A percentile compares a stretch with the other conserved stretches of the same genome.
Conservation (phyloP, 2,329 filamentous ascomycete species). For the Rhinocladiella similis region DNA sequence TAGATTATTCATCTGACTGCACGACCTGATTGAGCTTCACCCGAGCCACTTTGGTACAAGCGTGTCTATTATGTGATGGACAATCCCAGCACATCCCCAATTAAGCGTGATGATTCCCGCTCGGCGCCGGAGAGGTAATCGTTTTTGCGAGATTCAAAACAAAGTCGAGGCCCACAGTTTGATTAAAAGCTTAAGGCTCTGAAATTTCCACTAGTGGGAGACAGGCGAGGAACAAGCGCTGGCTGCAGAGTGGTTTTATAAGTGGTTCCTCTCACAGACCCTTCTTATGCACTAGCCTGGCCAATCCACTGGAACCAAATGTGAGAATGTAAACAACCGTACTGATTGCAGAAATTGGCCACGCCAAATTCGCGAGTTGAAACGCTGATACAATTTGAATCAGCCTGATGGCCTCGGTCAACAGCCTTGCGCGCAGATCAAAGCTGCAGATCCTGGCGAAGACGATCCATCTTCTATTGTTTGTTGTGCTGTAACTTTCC, state of each 20-base stretch:
- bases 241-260: conserved; percentile 4
- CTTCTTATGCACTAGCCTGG: conserved; percentile 8
- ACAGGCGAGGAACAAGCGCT: conserved; percentile 25
- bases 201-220: conserved; percentile 27
- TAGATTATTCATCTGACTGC: conserved; percentile 19
- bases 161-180: conserved; percentile 23
- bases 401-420: conserved; percentile 7
- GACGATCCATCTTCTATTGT: neutral
- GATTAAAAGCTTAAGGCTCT: conserved; percentile 22
- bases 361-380: conserved; percentile 3
- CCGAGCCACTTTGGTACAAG: conserved; percentile 19
- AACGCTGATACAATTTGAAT: conserved; percentile 3
- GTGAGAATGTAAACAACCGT: conserved; percentile 21
- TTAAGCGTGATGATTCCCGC: conserved; percentile 14
- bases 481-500: conserved; percentile 2
- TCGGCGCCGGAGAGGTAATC: conserved; percentile 7
- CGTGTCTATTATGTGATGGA: conserved; percentile 3
- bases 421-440: conserved; percentile 13
- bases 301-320: conserved; percentile 20
- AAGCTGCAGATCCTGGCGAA: conserved; percentile 1
- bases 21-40: conserved; percentile 4
- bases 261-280: conserved; percentile 11
- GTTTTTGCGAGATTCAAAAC: conserved; percentile 26
- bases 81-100: conserved; percentile 6
- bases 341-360: conserved; percentile 12